Evolutionary conservation across 2,329 filamentous ascomycete genomes (phyloP).

Genomic region (Thelonectria blattea): DNA sequence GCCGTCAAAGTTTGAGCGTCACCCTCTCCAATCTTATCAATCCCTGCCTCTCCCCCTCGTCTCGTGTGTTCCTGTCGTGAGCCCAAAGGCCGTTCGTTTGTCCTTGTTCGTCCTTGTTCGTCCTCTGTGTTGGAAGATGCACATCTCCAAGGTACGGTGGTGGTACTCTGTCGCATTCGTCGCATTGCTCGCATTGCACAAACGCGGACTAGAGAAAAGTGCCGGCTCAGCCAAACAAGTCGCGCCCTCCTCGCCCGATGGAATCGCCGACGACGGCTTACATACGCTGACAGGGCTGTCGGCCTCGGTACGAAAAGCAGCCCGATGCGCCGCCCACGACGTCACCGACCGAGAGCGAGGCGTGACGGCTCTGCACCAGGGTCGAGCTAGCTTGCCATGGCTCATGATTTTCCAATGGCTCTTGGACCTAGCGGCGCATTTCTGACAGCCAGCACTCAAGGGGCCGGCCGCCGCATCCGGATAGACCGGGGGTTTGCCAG

Average conservation of each 20-base stretch:
- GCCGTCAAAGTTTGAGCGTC: constrained; percentile 24
- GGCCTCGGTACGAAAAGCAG: constrained; percentile 26
- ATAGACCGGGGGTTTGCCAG: constrained; percentile 20
- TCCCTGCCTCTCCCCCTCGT: constrained; percentile 22
- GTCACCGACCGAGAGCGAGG: constrained; percentile 30
- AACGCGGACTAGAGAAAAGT: neutral
- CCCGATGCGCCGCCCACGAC: constrained; percentile 22
- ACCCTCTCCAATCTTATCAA: constrained; percentile 33
- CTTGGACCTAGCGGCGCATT: constrained; percentile 19
- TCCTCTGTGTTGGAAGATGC: no score
- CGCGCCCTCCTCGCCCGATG: neutral
- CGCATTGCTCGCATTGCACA: neutral
- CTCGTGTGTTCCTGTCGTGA: constrained; percentile 7
- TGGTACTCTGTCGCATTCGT: constrained; percentile 27
- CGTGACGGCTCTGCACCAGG: constrained; percentile 23
- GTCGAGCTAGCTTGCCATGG: constrained; percentile 15
- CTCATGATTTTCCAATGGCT: constrained; percentile 18
- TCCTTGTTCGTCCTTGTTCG: neutral
- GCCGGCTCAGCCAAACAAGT: neutral
- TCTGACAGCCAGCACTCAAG: constrained; percentile 15
- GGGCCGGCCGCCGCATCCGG: constrained; percentile 32
- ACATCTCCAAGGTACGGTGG: no score
- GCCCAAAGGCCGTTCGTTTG: constrained; percentile 13
- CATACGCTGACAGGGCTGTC: constrained; percentile 12
- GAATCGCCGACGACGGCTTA: neutral